These are phyloP conservation scores for Caryocar brasiliense DNA, from an alignment of 441 rosid genomes.

Conservation along the genomic window DNA sequence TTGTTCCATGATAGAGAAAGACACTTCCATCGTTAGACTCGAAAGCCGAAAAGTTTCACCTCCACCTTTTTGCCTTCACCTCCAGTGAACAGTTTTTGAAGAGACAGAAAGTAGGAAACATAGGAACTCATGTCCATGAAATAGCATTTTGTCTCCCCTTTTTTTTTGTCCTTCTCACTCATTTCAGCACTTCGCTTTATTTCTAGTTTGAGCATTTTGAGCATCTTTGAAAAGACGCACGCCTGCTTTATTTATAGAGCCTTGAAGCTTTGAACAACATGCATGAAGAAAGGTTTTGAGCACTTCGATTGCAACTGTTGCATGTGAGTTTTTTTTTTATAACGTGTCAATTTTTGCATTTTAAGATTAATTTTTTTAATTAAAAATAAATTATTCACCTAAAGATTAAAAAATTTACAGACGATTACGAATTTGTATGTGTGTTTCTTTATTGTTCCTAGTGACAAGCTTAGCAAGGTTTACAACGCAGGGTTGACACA, in stretches of 20 bases:
- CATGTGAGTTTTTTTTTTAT: conserved; percentile 8
- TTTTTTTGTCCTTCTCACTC: conserved; percentile 1
- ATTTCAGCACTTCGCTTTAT: too few relatives aligned
- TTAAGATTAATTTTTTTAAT: too few relatives aligned
- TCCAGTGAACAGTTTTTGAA: conserved; percentile 9
- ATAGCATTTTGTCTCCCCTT: conserved; percentile 22
- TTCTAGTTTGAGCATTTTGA: too few relatives aligned
- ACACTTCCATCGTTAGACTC: conserved; percentile 53
- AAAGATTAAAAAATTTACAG: too few relatives aligned
- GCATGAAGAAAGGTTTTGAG: conserved; percentile 2
- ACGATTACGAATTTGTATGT: too few relatives aligned
- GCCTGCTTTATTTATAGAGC: conserved; percentile 25
- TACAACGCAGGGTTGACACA: too few relatives aligned
- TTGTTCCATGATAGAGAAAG: conserved; percentile 40
- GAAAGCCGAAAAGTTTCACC: conserved; percentile 29
- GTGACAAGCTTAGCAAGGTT: too few relatives aligned
- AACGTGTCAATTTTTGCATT: too few relatives aligned
- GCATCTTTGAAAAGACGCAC: too few relatives aligned
- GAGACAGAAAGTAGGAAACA: conserved; percentile 36
- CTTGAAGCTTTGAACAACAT: conserved; percentile 14
- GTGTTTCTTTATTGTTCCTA: too few relatives aligned
- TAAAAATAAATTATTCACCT: too few relatives aligned
- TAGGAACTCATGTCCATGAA: conserved; percentile 18
- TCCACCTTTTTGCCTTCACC: too few relatives aligned
- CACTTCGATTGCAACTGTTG: conserved; percentile 19